These are phyloP conservation scores for Pseudofabraea citricarpa DNA, from an alignment of 2,329 filamentous ascomycete genomes.

Conservation along the genomic window DNA sequence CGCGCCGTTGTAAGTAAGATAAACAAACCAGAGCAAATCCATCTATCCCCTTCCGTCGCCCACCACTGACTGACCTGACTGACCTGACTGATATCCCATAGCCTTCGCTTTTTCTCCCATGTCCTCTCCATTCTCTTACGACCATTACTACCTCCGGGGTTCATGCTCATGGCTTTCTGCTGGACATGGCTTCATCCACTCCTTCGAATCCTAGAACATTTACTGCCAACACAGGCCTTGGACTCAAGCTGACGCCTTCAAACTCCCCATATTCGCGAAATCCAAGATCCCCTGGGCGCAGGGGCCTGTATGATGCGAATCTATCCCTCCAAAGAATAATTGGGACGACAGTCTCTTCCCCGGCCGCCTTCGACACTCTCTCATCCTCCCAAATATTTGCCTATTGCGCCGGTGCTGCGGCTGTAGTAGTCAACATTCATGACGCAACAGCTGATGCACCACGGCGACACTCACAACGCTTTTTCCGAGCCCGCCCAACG, in stretches of 20 bases:
- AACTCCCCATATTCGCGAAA: conserved; percentile 67
- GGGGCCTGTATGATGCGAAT: conserved; percentile 46
- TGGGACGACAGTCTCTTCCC: conserved; percentile 80
- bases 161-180: conserved; percentile 24
- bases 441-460: conserved; percentile 45
- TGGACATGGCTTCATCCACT: conserved; percentile 27
- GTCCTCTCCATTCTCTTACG: background rate
- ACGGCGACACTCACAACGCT: conserved; percentile 66
- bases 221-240: conserved; percentile 24
- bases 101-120: background rate
- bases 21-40: too few relatives aligned
- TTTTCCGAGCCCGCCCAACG: conserved; percentile 81
- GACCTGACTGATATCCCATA: too few relatives aligned
- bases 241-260: conserved; percentile 67
- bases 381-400: conserved; percentile 69
- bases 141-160: background rate
- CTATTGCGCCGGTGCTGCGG: conserved; percentile 88
- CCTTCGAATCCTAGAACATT: conserved; percentile 26
- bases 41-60: too few relatives aligned
- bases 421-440: conserved; percentile 82
- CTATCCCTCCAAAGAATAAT: conserved; percentile 80
- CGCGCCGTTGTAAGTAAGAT: too few relatives aligned
- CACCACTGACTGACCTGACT: too few relatives aligned
- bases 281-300: conserved; percentile 52
- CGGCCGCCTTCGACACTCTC: conserved; percentile 81